Evolutionary conservation across 164 flowering plant species (phyloP), one percentile per base, ranked within the genome.

Genomic region (Kingdonia uniflora): DNA sequence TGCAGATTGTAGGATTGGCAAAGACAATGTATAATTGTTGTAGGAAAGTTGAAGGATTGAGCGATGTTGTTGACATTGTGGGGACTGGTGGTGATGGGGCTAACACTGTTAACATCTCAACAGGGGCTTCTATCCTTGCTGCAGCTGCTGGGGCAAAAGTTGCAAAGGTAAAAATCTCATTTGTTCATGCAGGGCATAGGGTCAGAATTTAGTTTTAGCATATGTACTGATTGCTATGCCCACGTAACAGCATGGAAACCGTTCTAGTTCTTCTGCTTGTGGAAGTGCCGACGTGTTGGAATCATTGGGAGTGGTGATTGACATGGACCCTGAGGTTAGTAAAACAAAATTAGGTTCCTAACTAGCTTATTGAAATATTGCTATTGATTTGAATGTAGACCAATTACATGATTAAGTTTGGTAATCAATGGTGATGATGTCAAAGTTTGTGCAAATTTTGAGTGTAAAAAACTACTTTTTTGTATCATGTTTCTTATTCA

Each of bases 51-150:
- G 87, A 86, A 70, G 97, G 97, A 26, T 37, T 94, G 51, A 62
- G 4, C 41, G 78, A 76, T 71, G 95, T 58, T 3, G 91, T 94
- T 26, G 99, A 94, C 68, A 89, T 94, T 69, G 97, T 94, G 57
- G 97, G 99, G 45, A 86, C 96, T 0, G 97, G 95, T n/a, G 95
- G 95, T 21, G 97, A 89, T 78, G 97, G 97, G 1, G 96, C 95
- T 19, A 82, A 86, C 66, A 94, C 95, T 0, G 95, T 89, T 23
- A 89, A 94, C 61, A 89, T 94, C n/a, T 94, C 97, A 2, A 94
- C 97, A 0, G 99, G 99, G 14, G 81, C 99, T 35, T 78, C 97
- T 7, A 83, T 94, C 53, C 81, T 92, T 39, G 89, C 99, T 56
- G 97, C 99, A 7, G 86, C 97, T 46, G 78, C 87, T 65, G 99